Percentiles rank a stretch among this genome's conserved stretches.
Conservation (phyloP, 179 eudicot genomes). For the Camellia oleifera region DNA sequence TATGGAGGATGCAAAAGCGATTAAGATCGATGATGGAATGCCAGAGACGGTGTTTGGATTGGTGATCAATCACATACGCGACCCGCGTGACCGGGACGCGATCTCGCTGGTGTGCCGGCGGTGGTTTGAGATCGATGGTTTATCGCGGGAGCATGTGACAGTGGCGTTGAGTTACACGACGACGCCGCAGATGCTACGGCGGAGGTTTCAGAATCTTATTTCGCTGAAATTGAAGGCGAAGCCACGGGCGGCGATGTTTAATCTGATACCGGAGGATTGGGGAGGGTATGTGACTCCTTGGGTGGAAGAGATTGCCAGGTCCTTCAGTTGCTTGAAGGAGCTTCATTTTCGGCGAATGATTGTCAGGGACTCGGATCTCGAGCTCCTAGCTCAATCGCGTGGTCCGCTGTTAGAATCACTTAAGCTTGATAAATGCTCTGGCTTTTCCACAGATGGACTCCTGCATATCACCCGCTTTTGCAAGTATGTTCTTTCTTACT, state of each 20-base stretch:
- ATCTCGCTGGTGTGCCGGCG: slow-evolving; percentile 61
- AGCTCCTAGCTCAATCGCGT: slow-evolving; percentile 42
- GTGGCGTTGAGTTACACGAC: slow-evolving; percentile 79
- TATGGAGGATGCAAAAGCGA: slow-evolving; percentile 23
- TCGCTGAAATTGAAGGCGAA: slow-evolving; percentile 78
- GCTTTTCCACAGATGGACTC: slow-evolving; percentile 80
- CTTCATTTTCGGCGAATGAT: slow-evolving; percentile 87
- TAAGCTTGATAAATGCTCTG: slow-evolving; percentile 85
- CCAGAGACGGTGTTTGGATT: slow-evolving; percentile 66
- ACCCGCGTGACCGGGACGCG: slow-evolving; percentile 62
- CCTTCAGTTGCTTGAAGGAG: slow-evolving; percentile 45
- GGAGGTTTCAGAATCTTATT: slow-evolving; percentile 65
- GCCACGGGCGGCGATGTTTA: slow-evolving; percentile 93
- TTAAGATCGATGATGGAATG: slow-evolving; percentile 17
- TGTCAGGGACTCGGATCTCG: slow-evolving; percentile 68
- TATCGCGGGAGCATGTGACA: slow-evolving; percentile 62
- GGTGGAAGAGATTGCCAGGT: slow-evolving; percentile 40
- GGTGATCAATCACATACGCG: slow-evolving; percentile 53
- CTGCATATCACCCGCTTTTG: slow-evolving; percentile 50
- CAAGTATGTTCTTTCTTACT: slow-evolving; percentile 39
- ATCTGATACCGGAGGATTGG: slow-evolving; percentile 90
- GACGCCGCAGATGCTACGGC: slow-evolving; percentile 48
- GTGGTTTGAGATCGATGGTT: slow-evolving; percentile 70
- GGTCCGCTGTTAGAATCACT: slow-evolving; percentile 37
- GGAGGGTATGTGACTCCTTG: slow-evolving; percentile 89